Evolutionary conservation across 2,329 filamentous ascomycete genomes (phyloP).

Genomic region (Trichoderma sp.): DNA sequence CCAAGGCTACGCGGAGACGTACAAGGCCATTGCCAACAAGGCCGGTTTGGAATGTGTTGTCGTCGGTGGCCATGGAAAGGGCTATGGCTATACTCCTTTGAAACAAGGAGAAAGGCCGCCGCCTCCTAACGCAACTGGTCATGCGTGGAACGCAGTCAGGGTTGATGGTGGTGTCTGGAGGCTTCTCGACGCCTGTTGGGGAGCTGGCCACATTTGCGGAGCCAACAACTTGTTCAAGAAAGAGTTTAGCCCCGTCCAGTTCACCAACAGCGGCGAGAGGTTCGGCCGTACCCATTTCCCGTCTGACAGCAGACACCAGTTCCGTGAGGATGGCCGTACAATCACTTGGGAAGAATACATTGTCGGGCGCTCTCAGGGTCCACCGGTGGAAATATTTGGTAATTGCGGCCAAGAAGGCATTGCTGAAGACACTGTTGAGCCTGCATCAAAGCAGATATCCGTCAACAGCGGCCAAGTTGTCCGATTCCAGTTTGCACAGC

Average conservation of each 20-base stretch:
- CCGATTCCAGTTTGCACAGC: constrained; percentile 75
- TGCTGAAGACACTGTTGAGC: constrained; percentile 58
- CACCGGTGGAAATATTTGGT: constrained; percentile 47
- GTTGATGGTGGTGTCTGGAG: constrained; percentile 91
- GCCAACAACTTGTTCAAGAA: constrained; percentile 59
- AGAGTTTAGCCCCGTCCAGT: constrained; percentile 62
- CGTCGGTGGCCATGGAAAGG: constrained; percentile 80
- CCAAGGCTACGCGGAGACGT: constrained; percentile 84
- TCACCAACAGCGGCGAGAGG: constrained; percentile 65
- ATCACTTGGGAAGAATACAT: constrained; percentile 82
- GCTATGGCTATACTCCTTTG: constrained; percentile 67
- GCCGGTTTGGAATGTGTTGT: constrained; percentile 77
- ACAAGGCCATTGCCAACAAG: constrained; percentile 71
- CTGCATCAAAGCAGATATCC: constrained; percentile 49
- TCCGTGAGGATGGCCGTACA: constrained; percentile 66
- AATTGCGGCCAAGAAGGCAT: constrained; percentile 50
- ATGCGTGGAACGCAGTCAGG: constrained; percentile 91
- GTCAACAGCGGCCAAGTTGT: constrained; percentile 56
- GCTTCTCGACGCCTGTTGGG: constrained; percentile 89
- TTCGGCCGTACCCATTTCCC: constrained; percentile 85
- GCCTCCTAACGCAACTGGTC: constrained; percentile 57
- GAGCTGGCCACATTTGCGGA: constrained; percentile 67
- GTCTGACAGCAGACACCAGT: constrained; percentile 63
- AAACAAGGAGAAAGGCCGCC: constrained; percentile 64
- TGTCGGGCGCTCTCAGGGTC: constrained; percentile 53